phyloP scores from a whole-genome alignment of 805 yeast genomes.

The Nadsonia fulvescens region DNA sequence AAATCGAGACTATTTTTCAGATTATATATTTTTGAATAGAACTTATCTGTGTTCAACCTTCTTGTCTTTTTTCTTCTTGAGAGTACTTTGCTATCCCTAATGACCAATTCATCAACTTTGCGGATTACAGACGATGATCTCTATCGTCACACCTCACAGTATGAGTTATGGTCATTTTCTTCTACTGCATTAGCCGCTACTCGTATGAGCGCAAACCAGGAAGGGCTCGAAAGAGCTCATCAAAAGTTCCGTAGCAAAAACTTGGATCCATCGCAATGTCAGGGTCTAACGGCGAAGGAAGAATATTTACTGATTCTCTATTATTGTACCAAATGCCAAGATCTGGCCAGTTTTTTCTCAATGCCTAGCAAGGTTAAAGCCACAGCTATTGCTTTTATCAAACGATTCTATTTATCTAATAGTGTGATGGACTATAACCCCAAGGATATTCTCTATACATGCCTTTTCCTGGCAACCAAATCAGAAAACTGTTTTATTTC shows the following conservation, averaged over 20 bases:
- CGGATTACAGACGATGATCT: constrained; percentile 75
- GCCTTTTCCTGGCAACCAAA: constrained; percentile 82
- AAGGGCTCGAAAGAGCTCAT: constrained; percentile 29
- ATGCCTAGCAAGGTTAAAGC: constrained; percentile 80
- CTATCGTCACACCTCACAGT: constrained; percentile 76
- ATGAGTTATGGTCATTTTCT: constrained; percentile 70
- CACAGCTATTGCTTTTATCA: constrained; percentile 70
- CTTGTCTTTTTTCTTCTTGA: no score
- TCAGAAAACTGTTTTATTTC: constrained; percentile 82
- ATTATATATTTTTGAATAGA: no score
- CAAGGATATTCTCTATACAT: constrained; percentile 55
- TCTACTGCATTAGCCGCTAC: constrained; percentile 32
- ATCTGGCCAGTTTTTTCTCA: constrained; percentile 52
- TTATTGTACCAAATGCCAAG: constrained; percentile 54
- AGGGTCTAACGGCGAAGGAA: constrained; percentile 45
- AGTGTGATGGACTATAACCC: constrained; percentile 84
- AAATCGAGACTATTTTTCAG: no score
- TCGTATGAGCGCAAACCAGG: constrained; percentile 33
- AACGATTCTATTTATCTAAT: constrained; percentile 60
- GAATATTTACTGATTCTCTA: constrained; percentile 50
- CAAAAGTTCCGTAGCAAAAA: constrained; percentile 11
- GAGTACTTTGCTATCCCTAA: no score
- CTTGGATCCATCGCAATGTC: constrained; percentile 19
- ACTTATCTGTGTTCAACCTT: no score
- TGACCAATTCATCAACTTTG: no score